Evolutionary conservation across 352 stramenopile species (phyloP), one percentile per base, ranked within the genome.

Genomic region (Phytophthora pluvialis): DNA sequence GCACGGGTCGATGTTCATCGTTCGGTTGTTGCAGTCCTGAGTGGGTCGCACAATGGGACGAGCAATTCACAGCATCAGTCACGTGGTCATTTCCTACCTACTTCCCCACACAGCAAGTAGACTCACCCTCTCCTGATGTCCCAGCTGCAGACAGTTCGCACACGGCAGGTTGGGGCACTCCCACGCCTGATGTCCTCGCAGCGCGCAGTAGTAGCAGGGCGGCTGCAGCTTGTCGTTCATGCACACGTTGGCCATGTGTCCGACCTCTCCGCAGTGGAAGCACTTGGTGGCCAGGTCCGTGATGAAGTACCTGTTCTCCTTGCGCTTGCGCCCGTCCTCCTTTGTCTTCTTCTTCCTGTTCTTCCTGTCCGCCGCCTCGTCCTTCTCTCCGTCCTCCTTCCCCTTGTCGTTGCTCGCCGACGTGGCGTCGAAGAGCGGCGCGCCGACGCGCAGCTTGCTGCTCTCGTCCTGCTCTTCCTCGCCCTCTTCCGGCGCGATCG

Each of bases 201-300:
- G 56, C 5, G 77, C 86, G 59, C 86, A 95, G 60, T 92, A 91
- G 70, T 93, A 91, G 61, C 86, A 95, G 3, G 86, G 86, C 40
- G 73, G 80, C 39, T 87, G 70, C 29, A 91, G 55, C 63, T 86
- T 70, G 61, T 89, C 75, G 61, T 95, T 95, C 51, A 84, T 78
- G 68, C 86, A 95, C 40, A 90, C 61, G n/a, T 54, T 81, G 28
- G 84, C 80, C 70, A 91, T 86, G 66, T 95, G 86, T 11, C 86
- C 86, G 9, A 93, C 78, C 52, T 95, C 70, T 26, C 83, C 84
- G 56, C 86, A 95, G 61, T 93, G 90, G 67, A 83, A 95, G 66
- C 86, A 95, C 66, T 95, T 95, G 56, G 78, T 93, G 42, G 84
- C 77, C 45, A 95, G 66, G 45, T 95, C 86, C 11, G 83, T 93